Conservation (phyloP, 176 grass and related monocot species). For the Lolium multiflorum region DNA sequence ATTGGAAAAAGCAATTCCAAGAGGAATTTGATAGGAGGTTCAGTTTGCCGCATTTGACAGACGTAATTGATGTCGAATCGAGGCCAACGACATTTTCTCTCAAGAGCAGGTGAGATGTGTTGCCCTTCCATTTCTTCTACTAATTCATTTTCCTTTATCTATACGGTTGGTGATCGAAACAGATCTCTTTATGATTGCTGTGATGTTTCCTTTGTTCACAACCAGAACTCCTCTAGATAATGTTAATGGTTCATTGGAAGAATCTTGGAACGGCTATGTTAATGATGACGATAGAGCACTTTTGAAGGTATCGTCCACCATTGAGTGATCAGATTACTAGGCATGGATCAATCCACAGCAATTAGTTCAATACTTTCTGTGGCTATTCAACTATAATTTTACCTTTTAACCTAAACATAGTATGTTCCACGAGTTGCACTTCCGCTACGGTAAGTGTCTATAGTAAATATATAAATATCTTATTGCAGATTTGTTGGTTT, state of each 20-base stretch:
- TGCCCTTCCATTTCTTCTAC: neutral
- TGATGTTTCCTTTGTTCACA: constrained; percentile 39
- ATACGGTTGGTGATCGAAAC: constrained; percentile 10
- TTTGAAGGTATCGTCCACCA: constrained; percentile 66
- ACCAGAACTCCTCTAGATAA: constrained; percentile 66
- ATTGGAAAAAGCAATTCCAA: constrained; percentile 86
- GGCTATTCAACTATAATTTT: neutral
- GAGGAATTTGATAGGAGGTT: constrained; percentile 82
- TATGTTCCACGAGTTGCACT: neutral
- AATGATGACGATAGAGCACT: constrained; percentile 95
- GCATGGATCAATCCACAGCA: neutral
- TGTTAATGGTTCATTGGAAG: constrained; percentile 51
- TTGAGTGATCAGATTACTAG: constrained; percentile 29
- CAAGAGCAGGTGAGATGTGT: constrained; percentile 66
- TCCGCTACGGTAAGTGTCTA: neutral
- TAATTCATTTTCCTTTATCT: neutral
- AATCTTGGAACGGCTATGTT: constrained; percentile 90
- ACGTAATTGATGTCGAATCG: constrained; percentile 77
- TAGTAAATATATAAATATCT: constrained; percentile 20
- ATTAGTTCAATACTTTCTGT: constrained; percentile 2
- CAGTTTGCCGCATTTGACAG: constrained; percentile 86
- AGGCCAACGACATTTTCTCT: constrained; percentile 88
- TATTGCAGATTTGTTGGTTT: constrained; percentile 29
- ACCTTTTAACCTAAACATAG: constrained; percentile 7
- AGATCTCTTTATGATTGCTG: constrained; percentile 14